Percentiles rank a stretch among this genome's conserved stretches.
phyloP scores from a whole-genome alignment of 2,329 filamentous ascomycete genomes.

The Escovopsis sp. region DNA sequence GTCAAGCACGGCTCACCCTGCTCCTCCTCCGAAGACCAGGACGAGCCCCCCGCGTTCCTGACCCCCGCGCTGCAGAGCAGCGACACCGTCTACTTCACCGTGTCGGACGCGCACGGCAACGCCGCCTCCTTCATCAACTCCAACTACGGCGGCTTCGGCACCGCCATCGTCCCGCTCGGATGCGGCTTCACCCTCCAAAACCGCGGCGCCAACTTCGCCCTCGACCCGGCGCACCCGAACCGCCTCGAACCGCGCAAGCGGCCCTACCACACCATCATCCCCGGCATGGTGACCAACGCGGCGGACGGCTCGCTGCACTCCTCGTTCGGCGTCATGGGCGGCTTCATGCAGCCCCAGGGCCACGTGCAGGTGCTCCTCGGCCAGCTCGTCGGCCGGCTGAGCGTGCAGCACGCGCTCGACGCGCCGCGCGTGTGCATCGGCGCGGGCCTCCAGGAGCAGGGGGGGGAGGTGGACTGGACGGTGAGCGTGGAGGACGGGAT shows the following conservation, averaged over 20 bases:
- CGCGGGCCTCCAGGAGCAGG: conserved; percentile 49
- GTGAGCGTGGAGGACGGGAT: conserved; percentile 80
- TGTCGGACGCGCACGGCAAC: conserved; percentile 69
- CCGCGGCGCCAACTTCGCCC: conserved; percentile 72
- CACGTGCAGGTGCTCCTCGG: conserved; percentile 88
- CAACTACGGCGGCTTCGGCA: conserved; percentile 83
- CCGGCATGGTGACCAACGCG: conserved; percentile 70
- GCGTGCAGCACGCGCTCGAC: conserved; percentile 79
- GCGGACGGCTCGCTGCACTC: conserved; percentile 61
- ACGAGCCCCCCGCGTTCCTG: conserved; percentile 27
- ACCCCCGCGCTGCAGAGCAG: conserved; percentile 68
- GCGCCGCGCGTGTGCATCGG: conserved; percentile 83
- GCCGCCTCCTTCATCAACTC: conserved; percentile 94
- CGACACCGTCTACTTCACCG: conserved; percentile 90
- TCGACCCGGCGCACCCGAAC: conserved; percentile 62
- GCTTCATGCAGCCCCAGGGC: conserved; percentile 96
- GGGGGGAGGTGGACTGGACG: conserved; percentile 41
- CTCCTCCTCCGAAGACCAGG: too few relatives aligned
- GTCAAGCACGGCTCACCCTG: conserved; percentile 48
- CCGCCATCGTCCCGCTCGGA: conserved; percentile 64
- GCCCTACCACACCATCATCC: conserved; percentile 97
- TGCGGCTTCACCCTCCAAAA: conserved; percentile 94
- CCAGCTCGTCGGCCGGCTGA: conserved; percentile 66
- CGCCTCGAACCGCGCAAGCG: conserved; percentile 65
- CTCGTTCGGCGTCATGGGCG: conserved; percentile 93